Evolutionary conservation across 83 land plant species (phyloP), one percentile per base, ranked within the genome.

Genomic region (Thuja plicata): DNA sequence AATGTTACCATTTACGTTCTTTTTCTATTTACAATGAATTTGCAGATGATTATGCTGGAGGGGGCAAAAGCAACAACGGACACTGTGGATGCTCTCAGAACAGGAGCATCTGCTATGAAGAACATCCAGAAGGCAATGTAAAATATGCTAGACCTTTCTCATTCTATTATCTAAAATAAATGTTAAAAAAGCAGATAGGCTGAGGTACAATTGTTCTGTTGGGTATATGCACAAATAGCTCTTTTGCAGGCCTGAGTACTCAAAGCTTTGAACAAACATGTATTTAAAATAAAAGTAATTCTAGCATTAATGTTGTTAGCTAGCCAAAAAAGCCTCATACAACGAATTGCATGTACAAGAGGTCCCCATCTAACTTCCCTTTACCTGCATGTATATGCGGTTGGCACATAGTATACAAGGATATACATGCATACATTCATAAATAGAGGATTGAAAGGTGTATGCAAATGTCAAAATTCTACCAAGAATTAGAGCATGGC

Each of bases 61-160:
- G 93, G 93, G 17, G 93, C 89, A 76, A 92, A 91, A 54, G 93
- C 94, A 54, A 91, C 94, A 30, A 91, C 90, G 48, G 94, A 92
- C 19, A 92, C 93, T 80, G 90, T 92, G 17, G 93, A 92, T 73
- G 94, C 93, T 62, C 88, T 92, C 50, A 91, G 92, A 54, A 88
- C 85, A 55, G 90, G 94, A 50, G 91, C 94, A 73, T 57, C 88
- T 15, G 91, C 93, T 17, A 88, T 91, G 88, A 93, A 93, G 77
- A 78, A 89, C 55, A 89, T 91, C 30, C 93, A 93, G 24, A 50
- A 86, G 40, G 77, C 80, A 38, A 85, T 90, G 94, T 93, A 89
- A 85, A 88, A 83, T 83, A 46, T 82, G 35, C 12, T 13, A 35
- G 54, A 83, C 34, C 34, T 43, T 54, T 48, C n/a, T 83, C 34